A percentile compares a stretch with the other conserved stretches of the same genome.
phyloP scores from a whole-genome alignment of 257 asterid species.

The Nicotiana paniculata region DNA sequence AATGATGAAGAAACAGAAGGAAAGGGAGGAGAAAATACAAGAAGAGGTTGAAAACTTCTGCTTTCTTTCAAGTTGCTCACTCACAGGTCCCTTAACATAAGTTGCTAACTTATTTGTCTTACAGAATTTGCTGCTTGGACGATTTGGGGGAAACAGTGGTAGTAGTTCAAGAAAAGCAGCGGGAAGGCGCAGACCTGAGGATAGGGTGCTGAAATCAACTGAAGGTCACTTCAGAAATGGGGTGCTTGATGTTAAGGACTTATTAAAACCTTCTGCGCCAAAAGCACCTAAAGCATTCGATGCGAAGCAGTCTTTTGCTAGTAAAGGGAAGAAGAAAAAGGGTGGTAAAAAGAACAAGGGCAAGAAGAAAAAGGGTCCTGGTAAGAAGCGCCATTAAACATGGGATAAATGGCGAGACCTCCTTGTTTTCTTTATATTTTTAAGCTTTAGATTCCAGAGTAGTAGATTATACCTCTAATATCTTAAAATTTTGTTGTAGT shows the following conservation, averaged over 20 bases:
- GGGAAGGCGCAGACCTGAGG: constrained; percentile 58
- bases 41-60: constrained; percentile 46
- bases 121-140: constrained; percentile 59
- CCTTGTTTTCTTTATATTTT: background rate
- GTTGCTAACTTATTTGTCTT: constrained; percentile 12
- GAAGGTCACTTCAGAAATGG: constrained; percentile 78
- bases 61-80: background rate
- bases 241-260: constrained; percentile 65
- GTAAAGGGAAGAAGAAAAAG: constrained; percentile 51
- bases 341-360: constrained; percentile 50
- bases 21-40: constrained; percentile 56
- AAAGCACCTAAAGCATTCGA: constrained; percentile 14
- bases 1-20: constrained; percentile 77
- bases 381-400: constrained; percentile 43
- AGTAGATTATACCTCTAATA: too few species aligned
- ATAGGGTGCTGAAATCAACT: constrained; percentile 54
- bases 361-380: constrained; percentile 37
- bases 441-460: background rate
- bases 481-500: background rate
- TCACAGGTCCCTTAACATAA: background rate
- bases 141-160: constrained; percentile 40
- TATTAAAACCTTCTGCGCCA: constrained; percentile 49
- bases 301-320: constrained; percentile 5
- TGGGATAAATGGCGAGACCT: background rate
- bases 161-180: constrained; percentile 28